These are phyloP conservation scores for Prunus dulcis DNA, from an alignment of 306 rosid genomes.

Conservation along the genomic window DNA sequence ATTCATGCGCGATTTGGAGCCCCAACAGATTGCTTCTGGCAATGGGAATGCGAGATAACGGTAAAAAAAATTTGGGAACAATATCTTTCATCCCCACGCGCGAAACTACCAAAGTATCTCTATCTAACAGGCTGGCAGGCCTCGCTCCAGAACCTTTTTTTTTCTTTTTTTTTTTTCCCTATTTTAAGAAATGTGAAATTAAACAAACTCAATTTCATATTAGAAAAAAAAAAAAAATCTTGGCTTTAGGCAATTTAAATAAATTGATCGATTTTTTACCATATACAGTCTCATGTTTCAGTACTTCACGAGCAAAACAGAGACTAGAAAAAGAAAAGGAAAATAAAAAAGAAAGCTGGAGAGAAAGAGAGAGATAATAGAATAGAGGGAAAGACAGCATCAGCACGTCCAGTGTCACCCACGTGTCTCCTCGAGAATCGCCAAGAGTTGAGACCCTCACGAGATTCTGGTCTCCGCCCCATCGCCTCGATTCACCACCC, in stretches of 20 bases:
- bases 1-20: no score
- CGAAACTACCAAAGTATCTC: background rate
- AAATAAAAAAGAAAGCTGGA: background rate
- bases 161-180: no score
- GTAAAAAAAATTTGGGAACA: background rate
- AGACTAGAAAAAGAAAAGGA: background rate
- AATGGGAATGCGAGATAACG: background rate
- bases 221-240: no score
- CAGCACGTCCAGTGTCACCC: constrained; percentile 20
- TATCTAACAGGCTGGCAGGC: background rate
- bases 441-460: constrained; percentile 29
- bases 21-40: background rate
- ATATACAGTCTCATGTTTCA: background rate
- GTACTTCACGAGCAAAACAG: background rate
- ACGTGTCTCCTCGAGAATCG: constrained; percentile 36
- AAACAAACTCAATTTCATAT: no score
- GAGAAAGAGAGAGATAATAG: background rate
- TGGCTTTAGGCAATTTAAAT: background rate
- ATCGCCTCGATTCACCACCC: constrained; percentile 10
- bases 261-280: background rate
- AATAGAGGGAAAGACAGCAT: background rate
- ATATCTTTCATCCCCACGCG: background rate
- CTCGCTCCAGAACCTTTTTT: background rate
- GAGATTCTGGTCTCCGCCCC: constrained; percentile 44
- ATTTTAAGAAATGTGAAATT: no score